Base-by-base conservation (phyloP, 23 red algal genomes). In the Gracilariopsis chorda region DNA sequence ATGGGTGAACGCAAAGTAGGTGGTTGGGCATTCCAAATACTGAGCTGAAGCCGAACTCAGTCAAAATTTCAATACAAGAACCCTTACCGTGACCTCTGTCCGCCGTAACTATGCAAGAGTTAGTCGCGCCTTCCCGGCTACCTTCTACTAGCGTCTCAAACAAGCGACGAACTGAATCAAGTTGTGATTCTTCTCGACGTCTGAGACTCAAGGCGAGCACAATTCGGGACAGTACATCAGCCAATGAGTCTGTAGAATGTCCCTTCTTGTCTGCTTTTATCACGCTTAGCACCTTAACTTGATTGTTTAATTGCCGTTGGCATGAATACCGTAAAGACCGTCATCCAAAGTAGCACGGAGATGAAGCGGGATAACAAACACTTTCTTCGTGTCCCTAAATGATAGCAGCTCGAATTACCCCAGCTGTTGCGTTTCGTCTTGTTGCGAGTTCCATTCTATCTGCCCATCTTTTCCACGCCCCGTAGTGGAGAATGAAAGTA, bases 11-110 rank as follows among this genome's bases (percentile, higher is more conserved):
- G 20, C 77, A 51, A 9, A 82, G 21, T 7, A 82, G 20, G 40
- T 82, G 48, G 14, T 82, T 29, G 25, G 77, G 77, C 77, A 82
- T 62, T 5, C 28, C 57, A 62, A 62, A 62, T 32, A 62, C 57
- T 32, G 13, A 62, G 13, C 57, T 8, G 13, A 62, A 6, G 14
- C 13, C 5, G 35, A 62, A 62, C 57, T 62, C 57, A 5, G 7
- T 62, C 5, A 8, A 4, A 62, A 14, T 14, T 62, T 14, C 57
- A 62, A 32, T 32, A 62, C 28, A 5, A 14, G 25, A 9, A 32
- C 57, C 57, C 35, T 86, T 62, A 5, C 57, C 57, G 57, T 62
- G 4, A 16, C 57, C 57, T 32, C 57, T 5, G 14, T 62, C 57
- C 5, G 13, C 57, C 7, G 57, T 62, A 4, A 62, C 57, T 32